Base-by-base conservation (phyloP, 164 flowering plant species). In the Cinnamomum micranthum region DNA sequence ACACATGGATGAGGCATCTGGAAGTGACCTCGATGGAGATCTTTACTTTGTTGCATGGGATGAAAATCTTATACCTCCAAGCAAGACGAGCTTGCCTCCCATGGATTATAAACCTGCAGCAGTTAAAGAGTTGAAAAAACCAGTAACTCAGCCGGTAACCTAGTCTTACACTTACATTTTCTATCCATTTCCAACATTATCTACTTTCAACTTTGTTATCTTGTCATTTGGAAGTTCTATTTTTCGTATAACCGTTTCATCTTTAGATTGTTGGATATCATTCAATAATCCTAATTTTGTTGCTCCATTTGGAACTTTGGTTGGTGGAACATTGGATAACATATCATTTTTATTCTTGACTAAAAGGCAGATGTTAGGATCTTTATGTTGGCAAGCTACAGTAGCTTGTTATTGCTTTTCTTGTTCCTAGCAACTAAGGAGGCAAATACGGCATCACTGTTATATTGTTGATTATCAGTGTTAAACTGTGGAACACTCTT, bases 21-120 rank as follows among this genome's bases (percentile, higher is more conserved):
- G 99, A 62, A 94, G 99, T 85, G 99, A 96, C 73, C 89, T 96
- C 24, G 99, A 92, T 82, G 99, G 99, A 14, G 98, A 94, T 77
- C 85, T 86, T 0, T 96, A 96, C 78, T 96, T 96, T 84, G 94
- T 90, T 11, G 83, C 97, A 2, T 96, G 99, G 98, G 97, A 92
- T 76, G 85, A 83, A 68, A 81, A 78, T 71, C 92, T 96, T 59
- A 81, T 96, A 64, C 99, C 98, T 25, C 97, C 99, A 23, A 83
- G 92, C 71, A 90, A 86, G 81, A 83, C 55, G 79, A 91, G 99
- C 81, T 86, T 84, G 87, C 13, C 64, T 1, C 94, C 99, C 1
- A 96, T 96, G 99, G 85, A 86, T 35, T 96, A 94, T 82, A 75
- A 84, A 27, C 75, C 97, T 71, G 92, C 79, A 33, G 85, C 87